Evolutionary conservation across 257 asterid species (phyloP).

Genomic region (Osmanthus fragrans): DNA sequence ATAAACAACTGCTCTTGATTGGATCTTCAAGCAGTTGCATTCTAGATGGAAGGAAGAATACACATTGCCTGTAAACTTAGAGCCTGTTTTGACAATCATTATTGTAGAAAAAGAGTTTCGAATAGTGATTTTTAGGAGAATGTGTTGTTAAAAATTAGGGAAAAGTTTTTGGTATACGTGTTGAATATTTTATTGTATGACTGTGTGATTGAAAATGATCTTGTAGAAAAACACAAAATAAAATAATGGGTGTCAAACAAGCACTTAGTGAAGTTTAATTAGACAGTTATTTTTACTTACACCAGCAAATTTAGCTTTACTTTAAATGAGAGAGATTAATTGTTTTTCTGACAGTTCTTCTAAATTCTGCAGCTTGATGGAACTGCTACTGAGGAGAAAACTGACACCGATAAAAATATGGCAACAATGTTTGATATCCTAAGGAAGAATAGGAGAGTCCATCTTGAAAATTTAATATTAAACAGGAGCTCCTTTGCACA

Average conservation of each 20-base stretch:
- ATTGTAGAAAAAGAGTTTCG: no score
- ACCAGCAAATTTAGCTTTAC: neutral
- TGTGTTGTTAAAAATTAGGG: no score
- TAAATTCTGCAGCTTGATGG: constrained; percentile 54
- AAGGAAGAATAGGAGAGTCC: constrained; percentile 57
- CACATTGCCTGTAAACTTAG: neutral
- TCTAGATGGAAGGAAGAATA: neutral
- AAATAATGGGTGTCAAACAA: no score
- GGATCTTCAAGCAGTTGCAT: neutral
- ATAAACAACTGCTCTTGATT: neutral
- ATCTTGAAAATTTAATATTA: constrained; percentile 72
- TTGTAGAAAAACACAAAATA: no score
- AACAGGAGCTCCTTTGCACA: constrained; percentile 81
- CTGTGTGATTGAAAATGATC: no score
- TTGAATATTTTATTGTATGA: no score
- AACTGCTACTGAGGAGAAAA: constrained; percentile 50
- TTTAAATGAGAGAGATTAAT: neutral
- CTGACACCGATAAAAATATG: constrained; percentile 95
- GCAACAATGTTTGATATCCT: constrained; percentile 76
- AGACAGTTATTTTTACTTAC: no score
- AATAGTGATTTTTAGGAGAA: no score
- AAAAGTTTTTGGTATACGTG: no score
- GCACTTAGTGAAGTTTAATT: neutral
- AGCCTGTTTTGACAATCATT: no score
- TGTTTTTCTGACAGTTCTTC: neutral